A percentile compares a stretch with the other conserved stretches of the same genome.
These are phyloP conservation scores for Cytospora mali DNA, from an alignment of 2,329 filamentous ascomycete species.

Conservation along the genomic window DNA sequence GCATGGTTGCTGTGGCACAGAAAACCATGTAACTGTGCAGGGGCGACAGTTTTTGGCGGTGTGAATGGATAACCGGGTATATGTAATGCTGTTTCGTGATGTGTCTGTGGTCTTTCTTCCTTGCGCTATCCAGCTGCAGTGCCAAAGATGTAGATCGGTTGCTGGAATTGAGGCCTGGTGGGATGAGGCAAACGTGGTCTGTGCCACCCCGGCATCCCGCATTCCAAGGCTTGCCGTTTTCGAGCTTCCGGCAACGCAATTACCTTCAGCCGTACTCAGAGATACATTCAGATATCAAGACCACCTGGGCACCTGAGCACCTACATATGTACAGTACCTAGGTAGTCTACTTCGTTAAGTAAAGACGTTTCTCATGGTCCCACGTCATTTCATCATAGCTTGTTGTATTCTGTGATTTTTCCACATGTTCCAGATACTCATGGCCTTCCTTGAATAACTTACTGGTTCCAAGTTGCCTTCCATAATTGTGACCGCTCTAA, in stretches of 20 bases:
- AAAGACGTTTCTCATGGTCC: too few relatives aligned
- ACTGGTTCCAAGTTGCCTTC: too few relatives aligned
- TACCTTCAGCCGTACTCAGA: conserved; percentile 1
- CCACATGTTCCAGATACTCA: not conserved
- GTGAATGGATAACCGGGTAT: not conserved
- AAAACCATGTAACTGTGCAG: conserved; percentile 6
- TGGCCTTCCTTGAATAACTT: not conserved
- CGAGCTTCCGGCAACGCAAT: not conserved
- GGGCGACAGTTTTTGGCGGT: conserved; percentile 4
- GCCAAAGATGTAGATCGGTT: conserved; percentile 20
- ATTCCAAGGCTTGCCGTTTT: not conserved
- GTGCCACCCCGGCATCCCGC: conserved; percentile 6
- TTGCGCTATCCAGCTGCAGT: conserved; percentile 19
- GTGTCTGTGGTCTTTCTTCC: not conserved
- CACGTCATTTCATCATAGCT: too few relatives aligned
- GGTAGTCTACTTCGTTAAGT: too few relatives aligned
- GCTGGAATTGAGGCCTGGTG: conserved; percentile 24
- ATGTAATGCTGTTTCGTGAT: conserved; percentile 17
- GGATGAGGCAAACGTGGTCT: conserved; percentile 14
- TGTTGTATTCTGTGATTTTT: not conserved
- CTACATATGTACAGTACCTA: too few relatives aligned
- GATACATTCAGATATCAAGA: not conserved
- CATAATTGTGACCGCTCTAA: not conserved
- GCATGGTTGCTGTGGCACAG: conserved; percentile 18
- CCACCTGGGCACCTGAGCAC: too few relatives aligned